phyloP scores from a whole-genome alignment of 345 rosid genomes.

The Lepidium aucheri region DNA sequence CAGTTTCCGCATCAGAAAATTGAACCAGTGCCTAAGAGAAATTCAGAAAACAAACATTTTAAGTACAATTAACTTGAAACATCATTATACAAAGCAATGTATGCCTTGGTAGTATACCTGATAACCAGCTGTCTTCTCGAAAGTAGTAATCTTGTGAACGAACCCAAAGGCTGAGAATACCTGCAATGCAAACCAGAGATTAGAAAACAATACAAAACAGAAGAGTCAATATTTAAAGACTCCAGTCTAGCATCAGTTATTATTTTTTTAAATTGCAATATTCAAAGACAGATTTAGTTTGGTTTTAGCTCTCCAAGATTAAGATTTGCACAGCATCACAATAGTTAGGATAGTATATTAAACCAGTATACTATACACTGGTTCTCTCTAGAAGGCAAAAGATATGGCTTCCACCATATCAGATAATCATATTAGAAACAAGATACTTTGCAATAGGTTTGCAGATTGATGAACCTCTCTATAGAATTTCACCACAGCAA shows the following conservation, averaged over 20 bases:
- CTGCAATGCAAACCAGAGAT: conserved; percentile 44
- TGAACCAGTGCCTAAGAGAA: conserved; percentile 92
- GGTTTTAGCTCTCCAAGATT: background rate
- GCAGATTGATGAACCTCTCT: conserved; percentile 2
- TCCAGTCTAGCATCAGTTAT: background rate
- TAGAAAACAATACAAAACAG: conserved; percentile 6
- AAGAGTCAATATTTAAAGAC: background rate
- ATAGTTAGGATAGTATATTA: background rate
- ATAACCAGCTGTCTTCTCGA: conserved; percentile 97
- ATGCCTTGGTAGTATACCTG: conserved; percentile 45
- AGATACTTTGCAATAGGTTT: background rate
- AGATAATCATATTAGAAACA: background rate
- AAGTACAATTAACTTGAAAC: background rate
- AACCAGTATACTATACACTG: background rate
- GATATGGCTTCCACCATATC: background rate
- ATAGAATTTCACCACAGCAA: background rate
- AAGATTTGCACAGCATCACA: background rate
- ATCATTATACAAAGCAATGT: background rate
- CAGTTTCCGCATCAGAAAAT: conserved; percentile 87
- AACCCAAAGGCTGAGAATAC: conserved; percentile 99
- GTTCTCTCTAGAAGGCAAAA: conserved; percentile 3
- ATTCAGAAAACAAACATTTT: background rate
- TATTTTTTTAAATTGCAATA: background rate
- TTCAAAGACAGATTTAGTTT: background rate
- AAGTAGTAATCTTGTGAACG: conserved; percentile 96